Percentiles rank a stretch among this genome's conserved stretches.
phyloP scores from a whole-genome alignment of 2,329 filamentous ascomycete genomes.

The Phialophora macrospora region DNA sequence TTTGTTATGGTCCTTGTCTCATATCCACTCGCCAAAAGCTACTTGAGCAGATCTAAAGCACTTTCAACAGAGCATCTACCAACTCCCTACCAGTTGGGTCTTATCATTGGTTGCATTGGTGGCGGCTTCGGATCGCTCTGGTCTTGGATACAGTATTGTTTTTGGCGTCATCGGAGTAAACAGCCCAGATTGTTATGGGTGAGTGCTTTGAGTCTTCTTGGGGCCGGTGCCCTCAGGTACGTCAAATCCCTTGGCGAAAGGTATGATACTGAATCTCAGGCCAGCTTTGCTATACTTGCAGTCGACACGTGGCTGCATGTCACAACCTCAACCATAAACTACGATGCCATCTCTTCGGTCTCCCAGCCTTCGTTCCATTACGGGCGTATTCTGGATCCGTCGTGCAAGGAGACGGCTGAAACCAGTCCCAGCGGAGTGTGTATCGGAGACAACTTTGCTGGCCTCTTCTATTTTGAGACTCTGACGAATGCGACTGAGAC shows the following conservation, averaged over 20 bases:
- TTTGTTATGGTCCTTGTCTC: slow-evolving; percentile 10
- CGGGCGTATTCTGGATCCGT: background rate
- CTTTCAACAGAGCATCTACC: background rate
- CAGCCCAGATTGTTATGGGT: background rate
- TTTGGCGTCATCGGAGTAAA: background rate
- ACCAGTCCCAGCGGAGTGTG: background rate
- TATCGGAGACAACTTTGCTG: slow-evolving; percentile 5
- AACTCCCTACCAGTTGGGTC: background rate
- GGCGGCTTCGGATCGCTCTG: slow-evolving; percentile 2
- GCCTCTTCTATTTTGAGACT: background rate
- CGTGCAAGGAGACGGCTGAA: background rate
- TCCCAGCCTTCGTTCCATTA: background rate
- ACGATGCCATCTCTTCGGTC: background rate
- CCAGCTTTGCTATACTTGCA: slow-evolving; percentile 6
- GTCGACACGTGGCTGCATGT: slow-evolving; percentile 6
- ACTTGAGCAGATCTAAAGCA: background rate
- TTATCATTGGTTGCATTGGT: background rate
- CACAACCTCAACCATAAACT: background rate
- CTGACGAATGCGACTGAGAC: background rate
- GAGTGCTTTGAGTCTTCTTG: background rate
- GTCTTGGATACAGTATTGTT: slow-evolving; percentile 4
- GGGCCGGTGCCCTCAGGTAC: background rate
- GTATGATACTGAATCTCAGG: background rate
- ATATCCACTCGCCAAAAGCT: slow-evolving; percentile 6
- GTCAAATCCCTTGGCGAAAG: background rate